A percentile compares a stretch with the other conserved stretches of the same genome.
Evolutionary conservation across 208 protist species (phyloP).

Genomic region (Trypanosoma caninum): DNA sequence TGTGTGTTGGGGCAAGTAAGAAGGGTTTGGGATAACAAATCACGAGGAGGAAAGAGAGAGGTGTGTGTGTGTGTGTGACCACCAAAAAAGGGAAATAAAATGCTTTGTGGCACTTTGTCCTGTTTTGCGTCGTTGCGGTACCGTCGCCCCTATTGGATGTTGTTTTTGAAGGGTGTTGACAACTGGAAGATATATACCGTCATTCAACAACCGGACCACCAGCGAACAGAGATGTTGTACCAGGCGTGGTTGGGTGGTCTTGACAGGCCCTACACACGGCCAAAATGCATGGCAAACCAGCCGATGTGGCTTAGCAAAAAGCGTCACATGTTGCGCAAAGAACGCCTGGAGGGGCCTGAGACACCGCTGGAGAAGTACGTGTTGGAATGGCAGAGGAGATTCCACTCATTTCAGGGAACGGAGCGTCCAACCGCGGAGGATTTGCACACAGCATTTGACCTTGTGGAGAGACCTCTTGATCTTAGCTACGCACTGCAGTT

Average conservation of each 20-base stretch:
- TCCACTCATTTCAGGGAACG: constrained; percentile 77
- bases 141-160: constrained; percentile 76
- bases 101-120: constrained; percentile 29
- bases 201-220: constrained; percentile 88
- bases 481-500: constrained; percentile 88
- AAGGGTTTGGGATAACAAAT: background rate
- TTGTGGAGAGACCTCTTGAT: constrained; percentile 88
- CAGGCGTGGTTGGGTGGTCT: constrained; percentile 91
- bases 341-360: constrained; percentile 79
- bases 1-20: background rate
- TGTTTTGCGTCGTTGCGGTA: constrained; percentile 41
- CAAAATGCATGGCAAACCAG: constrained; percentile 90
- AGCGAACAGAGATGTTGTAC: constrained; percentile 92
- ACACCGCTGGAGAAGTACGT: constrained; percentile 87
- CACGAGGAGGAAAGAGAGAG: constrained; percentile 4
- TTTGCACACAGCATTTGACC: constrained; percentile 86
- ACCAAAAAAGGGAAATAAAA: constrained; percentile 1
- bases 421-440: constrained; percentile 80
- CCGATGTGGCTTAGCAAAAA: constrained; percentile 89
- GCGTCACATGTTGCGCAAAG: constrained; percentile 76
- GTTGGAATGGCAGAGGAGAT: constrained; percentile 82
- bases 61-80: background rate
- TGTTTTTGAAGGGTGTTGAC: constrained; percentile 86
- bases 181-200: constrained; percentile 93
- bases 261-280: constrained; percentile 83